Evolutionary conservation across 768 basidiomycete genomes (phyloP), one percentile per base, ranked within the genome.

Genomic region (Sporobolomyces pararoseus): DNA sequence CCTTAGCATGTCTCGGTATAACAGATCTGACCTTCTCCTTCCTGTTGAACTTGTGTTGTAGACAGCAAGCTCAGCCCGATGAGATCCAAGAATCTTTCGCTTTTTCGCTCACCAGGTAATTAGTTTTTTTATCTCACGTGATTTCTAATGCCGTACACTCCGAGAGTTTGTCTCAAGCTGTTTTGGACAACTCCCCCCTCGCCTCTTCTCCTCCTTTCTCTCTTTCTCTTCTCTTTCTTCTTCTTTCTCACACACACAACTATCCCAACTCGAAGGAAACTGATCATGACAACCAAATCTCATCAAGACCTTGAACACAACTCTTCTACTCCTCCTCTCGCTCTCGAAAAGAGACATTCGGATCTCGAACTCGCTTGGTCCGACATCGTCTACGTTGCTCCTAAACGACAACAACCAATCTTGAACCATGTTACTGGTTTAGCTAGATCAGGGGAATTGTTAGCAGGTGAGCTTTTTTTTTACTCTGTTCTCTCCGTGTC

Each of bases 361-460:
- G 52, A 34, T 13, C 52, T 55, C 54, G 16, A 71, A 32, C 46
- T 60, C 27, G 32, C 37, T 17, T 64, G 70, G 68, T 13, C 34
- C 17, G 55, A 47, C 25, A 16, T 71, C 29, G 42, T n/a, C 23
- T 64, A 65, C 25, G 54, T 53, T 9, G 49, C 35, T 19, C 32
- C 47, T 31, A 57, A 42, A 6, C 63, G 64, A 25, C 46, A 66
- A 7, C 47, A 14, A 32, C 62, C 67, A n/a, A 76, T 78, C 50
- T 63, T 78, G 12, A 42, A 62, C 19, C 49, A 63, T n/a, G 39
- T 77, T 19, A 60, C 64, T 7, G 75, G 76, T 2, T 13, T 16
- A 1, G 67, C 74, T 19, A 35, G 49, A 4, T 68, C 75, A 3
- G 77, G 78, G 12, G 70, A 78, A 59, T 60, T 79, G 32, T 75